Conservation (phyloP, 225 moss, liverwort and hornwort species). For the Anthoceros angustus region DNA sequence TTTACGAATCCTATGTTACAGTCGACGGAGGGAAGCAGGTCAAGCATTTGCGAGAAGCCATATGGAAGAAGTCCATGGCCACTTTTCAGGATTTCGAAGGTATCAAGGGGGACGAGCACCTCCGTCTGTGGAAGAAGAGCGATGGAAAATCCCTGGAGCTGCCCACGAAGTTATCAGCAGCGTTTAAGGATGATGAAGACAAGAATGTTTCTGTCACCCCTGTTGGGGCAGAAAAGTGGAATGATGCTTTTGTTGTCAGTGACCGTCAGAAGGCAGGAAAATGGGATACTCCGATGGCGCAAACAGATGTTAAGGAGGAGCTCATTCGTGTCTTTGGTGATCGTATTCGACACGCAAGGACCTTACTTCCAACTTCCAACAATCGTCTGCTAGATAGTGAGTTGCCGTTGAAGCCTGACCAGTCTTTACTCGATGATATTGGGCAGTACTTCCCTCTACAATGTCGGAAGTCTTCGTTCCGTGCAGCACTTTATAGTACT, state of each 20-base stretch:
- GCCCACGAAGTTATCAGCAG: too few species aligned
- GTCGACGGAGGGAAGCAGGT: not conserved
- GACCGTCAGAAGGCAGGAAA: too few species aligned
- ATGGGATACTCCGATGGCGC: too few species aligned
- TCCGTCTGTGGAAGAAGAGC: too few species aligned
- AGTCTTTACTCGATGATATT: not conserved
- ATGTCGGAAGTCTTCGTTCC: not conserved
- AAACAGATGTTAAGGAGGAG: not conserved
- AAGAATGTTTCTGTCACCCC: too few species aligned
- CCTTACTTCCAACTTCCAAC: not conserved
- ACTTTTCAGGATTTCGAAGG: not conserved
- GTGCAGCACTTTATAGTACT: not conserved
- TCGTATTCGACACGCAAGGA: not conserved
- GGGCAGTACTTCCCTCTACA: not conserved
- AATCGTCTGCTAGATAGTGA: not conserved
- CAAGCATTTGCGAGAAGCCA: not conserved
- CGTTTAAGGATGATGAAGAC: too few species aligned
- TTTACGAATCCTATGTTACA: not conserved
- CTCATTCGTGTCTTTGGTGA: not conserved
- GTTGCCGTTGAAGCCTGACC: not conserved
- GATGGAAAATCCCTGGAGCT: too few species aligned
- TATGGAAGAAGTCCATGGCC: conserved; percentile 2
- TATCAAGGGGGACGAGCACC: not conserved
- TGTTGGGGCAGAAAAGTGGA: too few species aligned
- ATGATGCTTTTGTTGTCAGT: too few species aligned